Evolutionary conservation across 1,139 yeast genomes (phyloP).

Genomic region (Suhomyces choctaworum): DNA sequence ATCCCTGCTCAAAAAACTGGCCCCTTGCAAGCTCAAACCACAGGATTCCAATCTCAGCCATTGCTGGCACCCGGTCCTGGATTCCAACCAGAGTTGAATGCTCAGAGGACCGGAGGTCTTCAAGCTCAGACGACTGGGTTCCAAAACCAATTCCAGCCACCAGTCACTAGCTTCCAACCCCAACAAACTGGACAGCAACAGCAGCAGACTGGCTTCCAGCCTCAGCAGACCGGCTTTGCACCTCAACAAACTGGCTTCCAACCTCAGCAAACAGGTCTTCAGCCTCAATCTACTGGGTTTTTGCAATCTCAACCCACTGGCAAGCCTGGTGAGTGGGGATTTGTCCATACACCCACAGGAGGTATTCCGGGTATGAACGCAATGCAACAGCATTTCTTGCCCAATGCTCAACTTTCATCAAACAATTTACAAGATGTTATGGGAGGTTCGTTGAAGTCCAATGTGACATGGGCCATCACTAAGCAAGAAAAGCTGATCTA

Average conservation of each 20-base stretch:
- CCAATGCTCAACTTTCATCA: conserved; percentile 48
- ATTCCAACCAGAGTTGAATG: conserved; percentile 12
- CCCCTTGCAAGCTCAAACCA: conserved; percentile 20
- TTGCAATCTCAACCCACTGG: conserved; percentile 63
- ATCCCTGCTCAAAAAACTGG: conserved; percentile 46
- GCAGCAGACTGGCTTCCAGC: conserved; percentile 36
- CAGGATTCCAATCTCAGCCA: conserved; percentile 20
- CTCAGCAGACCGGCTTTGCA: conserved; percentile 46
- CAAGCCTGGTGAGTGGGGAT: conserved; percentile 82
- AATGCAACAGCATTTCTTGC: conserved; percentile 76
- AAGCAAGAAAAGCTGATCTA: conserved; percentile 84
- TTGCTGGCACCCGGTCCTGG: conserved; percentile 19
- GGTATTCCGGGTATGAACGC: conserved; percentile 77
- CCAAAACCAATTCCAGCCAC: conserved; percentile 34
- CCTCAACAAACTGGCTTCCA: conserved; percentile 39
- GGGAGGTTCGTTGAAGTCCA: conserved; percentile 53
- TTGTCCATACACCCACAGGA: conserved; percentile 69
- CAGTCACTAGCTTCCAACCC: conserved; percentile 7
- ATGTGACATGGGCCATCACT: conserved; percentile 73
- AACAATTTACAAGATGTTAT: conserved; percentile 49
- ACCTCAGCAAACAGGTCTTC: conserved; percentile 46
- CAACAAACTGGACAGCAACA: conserved; percentile 20
- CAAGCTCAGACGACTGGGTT: conserved; percentile 41
- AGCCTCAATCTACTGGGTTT: conserved; percentile 47
- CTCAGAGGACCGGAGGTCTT: conserved; percentile 10